Percentiles rank a stretch among this genome's conserved stretches.
Conservation (phyloP, 129 eudicot genomes). For the Oenanthe sinensis region DNA sequence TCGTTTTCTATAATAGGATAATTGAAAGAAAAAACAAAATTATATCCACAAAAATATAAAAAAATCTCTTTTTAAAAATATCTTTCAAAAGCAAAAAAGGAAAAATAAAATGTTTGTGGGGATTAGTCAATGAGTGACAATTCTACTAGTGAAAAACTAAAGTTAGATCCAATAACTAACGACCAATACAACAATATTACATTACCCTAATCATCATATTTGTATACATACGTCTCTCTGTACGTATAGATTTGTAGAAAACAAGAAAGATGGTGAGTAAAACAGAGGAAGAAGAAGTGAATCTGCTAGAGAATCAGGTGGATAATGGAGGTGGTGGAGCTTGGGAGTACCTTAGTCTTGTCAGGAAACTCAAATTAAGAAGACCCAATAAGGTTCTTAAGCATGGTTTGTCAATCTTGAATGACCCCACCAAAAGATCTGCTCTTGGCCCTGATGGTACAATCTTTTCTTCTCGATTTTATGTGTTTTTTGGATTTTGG, state of each 20-base stretch:
- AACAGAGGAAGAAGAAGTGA: conserved; percentile 62
- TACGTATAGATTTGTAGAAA: background rate
- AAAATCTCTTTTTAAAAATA: too few relatives aligned
- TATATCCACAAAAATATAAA: too few relatives aligned
- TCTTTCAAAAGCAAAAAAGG: too few relatives aligned
- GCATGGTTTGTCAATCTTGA: conserved; percentile 62
- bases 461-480: background rate
- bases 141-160: too few relatives aligned
- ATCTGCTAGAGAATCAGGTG: conserved; percentile 68
- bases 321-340: conserved; percentile 91
- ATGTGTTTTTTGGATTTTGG: background rate
- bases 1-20: too few relatives aligned
- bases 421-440: conserved; percentile 72
- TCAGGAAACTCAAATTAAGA: conserved; percentile 84
- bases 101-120: too few relatives aligned
- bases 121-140: too few relatives aligned
- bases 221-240: background rate
- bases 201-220: too few relatives aligned
- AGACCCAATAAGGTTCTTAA: conserved; percentile 83
- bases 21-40: too few relatives aligned
- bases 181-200: too few relatives aligned
- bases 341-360: conserved; percentile 84
- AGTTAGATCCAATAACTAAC: too few relatives aligned
- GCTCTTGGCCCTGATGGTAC: conserved; percentile 71
- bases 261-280: conserved; percentile 59